Percentiles rank a stretch among this genome's conserved stretches.
Evolutionary conservation across 306 rosid genomes (phyloP).

Genomic region (Vigna angularis): DNA sequence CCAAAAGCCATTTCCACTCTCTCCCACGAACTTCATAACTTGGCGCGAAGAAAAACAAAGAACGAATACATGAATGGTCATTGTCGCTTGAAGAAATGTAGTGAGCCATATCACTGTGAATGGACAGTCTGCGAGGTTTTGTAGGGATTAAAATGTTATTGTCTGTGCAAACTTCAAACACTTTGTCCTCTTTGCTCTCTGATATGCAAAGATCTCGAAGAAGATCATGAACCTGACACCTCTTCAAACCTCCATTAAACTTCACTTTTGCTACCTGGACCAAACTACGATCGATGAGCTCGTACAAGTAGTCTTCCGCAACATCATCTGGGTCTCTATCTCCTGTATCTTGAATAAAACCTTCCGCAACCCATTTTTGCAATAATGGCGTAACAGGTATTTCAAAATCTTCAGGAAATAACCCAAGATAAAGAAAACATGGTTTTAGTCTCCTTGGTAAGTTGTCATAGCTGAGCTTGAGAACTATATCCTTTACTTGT

Average conservation of each 20-base stretch:
- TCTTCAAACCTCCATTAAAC: background rate
- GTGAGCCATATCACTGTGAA: too few species aligned
- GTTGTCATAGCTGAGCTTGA: constrained; percentile 37
- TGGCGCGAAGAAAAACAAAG: too few species aligned
- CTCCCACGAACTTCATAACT: too few species aligned
- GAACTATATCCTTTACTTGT: constrained; percentile 41
- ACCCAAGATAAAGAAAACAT: constrained; percentile 42
- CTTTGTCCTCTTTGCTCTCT: too few species aligned
- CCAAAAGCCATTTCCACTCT: too few species aligned
- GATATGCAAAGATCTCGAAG: too few species aligned
- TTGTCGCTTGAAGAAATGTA: too few species aligned
- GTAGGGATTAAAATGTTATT: too few species aligned
- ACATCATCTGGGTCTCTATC: constrained; percentile 27
- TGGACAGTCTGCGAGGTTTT: too few species aligned
- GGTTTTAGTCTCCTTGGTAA: constrained; percentile 39
- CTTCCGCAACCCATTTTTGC: constrained; percentile 41
- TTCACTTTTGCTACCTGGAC: constrained; percentile 10
- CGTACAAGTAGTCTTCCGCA: constrained; percentile 40
- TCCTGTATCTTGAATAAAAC: constrained; percentile 30
- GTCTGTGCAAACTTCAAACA: too few species aligned
- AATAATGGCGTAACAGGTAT: constrained; percentile 23
- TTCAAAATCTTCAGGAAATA: constrained; percentile 40
- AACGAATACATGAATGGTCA: too few species aligned
- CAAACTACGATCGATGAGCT: constrained; percentile 45
- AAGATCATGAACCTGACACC: too few species aligned